Conservation (phyloP, 352 stramenopile genomes). For the Thraustochytrium striatum region DNA sequence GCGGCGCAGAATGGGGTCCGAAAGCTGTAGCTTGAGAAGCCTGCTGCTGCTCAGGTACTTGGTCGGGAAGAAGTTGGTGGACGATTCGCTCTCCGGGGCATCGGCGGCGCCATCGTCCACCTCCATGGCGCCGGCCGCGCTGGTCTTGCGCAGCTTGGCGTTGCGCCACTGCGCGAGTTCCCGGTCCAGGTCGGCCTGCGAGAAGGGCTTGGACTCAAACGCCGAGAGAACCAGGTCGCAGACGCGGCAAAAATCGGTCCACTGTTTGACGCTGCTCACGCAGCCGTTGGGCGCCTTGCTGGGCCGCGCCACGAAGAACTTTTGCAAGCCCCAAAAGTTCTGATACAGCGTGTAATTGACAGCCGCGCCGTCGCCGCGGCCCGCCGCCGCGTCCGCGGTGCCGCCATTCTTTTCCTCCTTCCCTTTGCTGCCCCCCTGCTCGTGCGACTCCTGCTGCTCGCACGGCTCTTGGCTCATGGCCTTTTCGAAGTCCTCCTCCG, state of each 20-base stretch:
- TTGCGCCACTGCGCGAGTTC: not conserved
- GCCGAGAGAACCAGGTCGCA: conserved; percentile 22
- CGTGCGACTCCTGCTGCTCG: too few species aligned
- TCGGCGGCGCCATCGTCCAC: not conserved
- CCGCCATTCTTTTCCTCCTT: too few species aligned
- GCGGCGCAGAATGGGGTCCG: conserved; percentile 77
- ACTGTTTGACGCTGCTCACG: conserved; percentile 46
- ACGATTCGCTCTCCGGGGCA: not conserved
- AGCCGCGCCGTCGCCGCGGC: conserved; percentile 36
- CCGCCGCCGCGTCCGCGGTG: not conserved
- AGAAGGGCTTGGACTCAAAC: conserved; percentile 43
- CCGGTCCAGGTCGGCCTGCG: conserved; percentile 30
- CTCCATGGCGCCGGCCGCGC: not conserved
- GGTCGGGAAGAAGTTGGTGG: conserved; percentile 71
- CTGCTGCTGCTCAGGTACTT: conserved; percentile 86
- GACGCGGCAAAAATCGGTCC: conserved; percentile 3
- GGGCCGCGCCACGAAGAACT: conserved; percentile 63
- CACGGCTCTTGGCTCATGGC: not conserved
- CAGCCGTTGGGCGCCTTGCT: conserved; percentile 37
- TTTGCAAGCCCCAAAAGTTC: conserved; percentile 81
- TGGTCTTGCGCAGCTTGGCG: conserved; percentile 5
- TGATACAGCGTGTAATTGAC: conserved; percentile 84
- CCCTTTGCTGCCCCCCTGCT: too few species aligned
- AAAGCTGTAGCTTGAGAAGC: conserved; percentile 78
- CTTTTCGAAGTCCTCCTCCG: conserved; percentile 44